phyloP scores from a whole-genome alignment of 1,139 yeast genomes.

The Pichia sp. region DNA sequence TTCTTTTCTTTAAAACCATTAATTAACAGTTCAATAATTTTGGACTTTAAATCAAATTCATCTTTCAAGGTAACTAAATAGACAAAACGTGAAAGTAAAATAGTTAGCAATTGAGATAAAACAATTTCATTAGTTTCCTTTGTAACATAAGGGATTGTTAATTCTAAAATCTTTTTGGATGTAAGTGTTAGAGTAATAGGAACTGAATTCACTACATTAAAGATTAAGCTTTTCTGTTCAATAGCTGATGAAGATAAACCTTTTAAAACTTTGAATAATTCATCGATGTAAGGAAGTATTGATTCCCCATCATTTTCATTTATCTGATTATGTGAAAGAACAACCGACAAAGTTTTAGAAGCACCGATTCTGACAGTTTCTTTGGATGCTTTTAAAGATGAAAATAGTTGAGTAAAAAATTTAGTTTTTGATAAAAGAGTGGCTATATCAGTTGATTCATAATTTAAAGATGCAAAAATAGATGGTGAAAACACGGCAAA shows the following conservation, averaged over 20 bases:
- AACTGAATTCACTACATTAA: slow-evolving; percentile 33
- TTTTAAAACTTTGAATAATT: slow-evolving; percentile 53
- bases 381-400: slow-evolving; percentile 69
- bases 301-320: slow-evolving; percentile 20
- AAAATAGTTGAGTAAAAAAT: slow-evolving; percentile 51
- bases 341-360: slow-evolving; percentile 33
- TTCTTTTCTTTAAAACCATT: slow-evolving; percentile 66
- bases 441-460: slow-evolving; percentile 32
- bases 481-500: slow-evolving; percentile 48
- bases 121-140: slow-evolving; percentile 77
- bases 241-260: slow-evolving; percentile 46
- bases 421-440: slow-evolving; percentile 37
- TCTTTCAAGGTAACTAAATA: slow-evolving; percentile 13
- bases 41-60: slow-evolving; percentile 7
- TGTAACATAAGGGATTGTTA: slow-evolving; percentile 44
- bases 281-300: slow-evolving; percentile 38
- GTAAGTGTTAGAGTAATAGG: slow-evolving; percentile 28
- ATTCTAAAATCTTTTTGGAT: slow-evolving; percentile 36
- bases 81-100: slow-evolving; percentile 42
- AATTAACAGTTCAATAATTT: slow-evolving; percentile 33
- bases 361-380: slow-evolving; percentile 55
- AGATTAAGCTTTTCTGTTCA: slow-evolving; percentile 56
- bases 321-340: slow-evolving; percentile 20
- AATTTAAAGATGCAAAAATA: slow-evolving; percentile 36
- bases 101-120: slow-evolving; percentile 43